phyloP scores from a whole-genome alignment of 2,329 filamentous ascomycete genomes.

The Xylaria sp. region DNA sequence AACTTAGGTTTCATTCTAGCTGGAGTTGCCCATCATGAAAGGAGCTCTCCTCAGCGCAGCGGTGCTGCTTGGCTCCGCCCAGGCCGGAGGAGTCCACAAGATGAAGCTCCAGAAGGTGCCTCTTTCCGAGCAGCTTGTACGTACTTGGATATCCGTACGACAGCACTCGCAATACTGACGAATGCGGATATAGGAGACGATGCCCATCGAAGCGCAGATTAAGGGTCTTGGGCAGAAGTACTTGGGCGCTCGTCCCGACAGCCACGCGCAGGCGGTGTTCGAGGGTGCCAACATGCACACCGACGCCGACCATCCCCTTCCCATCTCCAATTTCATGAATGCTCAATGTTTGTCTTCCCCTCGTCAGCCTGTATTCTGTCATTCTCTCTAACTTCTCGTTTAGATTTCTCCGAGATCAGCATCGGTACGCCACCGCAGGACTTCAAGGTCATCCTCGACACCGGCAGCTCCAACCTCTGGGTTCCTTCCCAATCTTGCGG shows the following conservation, averaged over 20 bases:
- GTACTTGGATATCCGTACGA: constrained; percentile 42
- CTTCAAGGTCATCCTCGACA: constrained; percentile 99
- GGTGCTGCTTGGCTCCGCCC: constrained; percentile 80
- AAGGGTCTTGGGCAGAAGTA: constrained; percentile 93
- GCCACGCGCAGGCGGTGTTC: constrained; percentile 79
- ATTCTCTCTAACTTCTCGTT: background rate
- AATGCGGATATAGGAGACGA: constrained; percentile 63
- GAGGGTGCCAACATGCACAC: constrained; percentile 71
- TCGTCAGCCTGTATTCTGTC: background rate
- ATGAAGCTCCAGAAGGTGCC: constrained; percentile 98
- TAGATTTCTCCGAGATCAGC: constrained; percentile 96
- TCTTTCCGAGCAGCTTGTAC: constrained; percentile 87
- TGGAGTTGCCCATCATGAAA: constrained; percentile 73
- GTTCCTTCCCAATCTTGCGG: constrained; percentile 88
- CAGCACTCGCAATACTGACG: constrained; percentile 28
- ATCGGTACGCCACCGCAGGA: constrained; percentile 89
- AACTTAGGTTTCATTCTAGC: constrained; percentile 20
- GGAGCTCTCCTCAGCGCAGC: constrained; percentile 77
- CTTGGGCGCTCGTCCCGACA: constrained; percentile 78
- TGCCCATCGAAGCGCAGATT: constrained; percentile 81
- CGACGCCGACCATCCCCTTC: constrained; percentile 76
- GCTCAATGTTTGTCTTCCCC: constrained; percentile 81
- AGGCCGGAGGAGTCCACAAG: constrained; percentile 88
- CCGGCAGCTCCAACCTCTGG: constrained; percentile 98
- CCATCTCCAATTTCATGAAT: constrained; percentile 97